Percentiles rank a stretch among this genome's conserved stretches.
Conservation (phyloP, 805 yeast species). For the Komagataella phaffii region DNA sequence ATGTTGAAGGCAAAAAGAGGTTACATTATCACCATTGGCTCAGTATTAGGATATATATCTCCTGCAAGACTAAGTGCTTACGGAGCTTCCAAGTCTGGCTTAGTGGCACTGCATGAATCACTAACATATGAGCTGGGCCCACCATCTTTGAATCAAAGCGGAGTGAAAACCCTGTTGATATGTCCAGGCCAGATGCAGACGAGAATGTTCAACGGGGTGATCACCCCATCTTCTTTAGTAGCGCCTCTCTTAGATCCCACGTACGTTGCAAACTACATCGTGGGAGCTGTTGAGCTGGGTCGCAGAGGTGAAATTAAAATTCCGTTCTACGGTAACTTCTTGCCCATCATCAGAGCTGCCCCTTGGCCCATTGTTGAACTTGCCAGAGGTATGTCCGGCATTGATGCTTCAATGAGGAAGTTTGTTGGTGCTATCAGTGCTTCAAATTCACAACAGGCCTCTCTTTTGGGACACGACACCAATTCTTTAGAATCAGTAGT, state of each 20-base stretch:
- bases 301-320: slow-evolving; percentile 52
- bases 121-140: slow-evolving; percentile 56
- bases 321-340: slow-evolving; percentile 65
- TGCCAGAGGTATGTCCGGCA: slow-evolving; percentile 46
- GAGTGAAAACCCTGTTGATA: slow-evolving; percentile 61
- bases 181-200: slow-evolving; percentile 86
- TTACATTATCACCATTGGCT: slow-evolving; percentile 67
- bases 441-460: background rate
- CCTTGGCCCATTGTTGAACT: slow-evolving; percentile 61
- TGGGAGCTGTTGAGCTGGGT: slow-evolving; percentile 45
- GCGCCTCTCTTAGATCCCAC: slow-evolving; percentile 77
- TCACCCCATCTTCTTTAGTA: slow-evolving; percentile 57
- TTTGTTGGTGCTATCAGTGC: slow-evolving; percentile 10
- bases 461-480: background rate
- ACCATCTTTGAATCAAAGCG: slow-evolving; percentile 27
- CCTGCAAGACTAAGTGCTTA: slow-evolving; percentile 78
- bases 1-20: slow-evolving; percentile 57
- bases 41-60: slow-evolving; percentile 73
- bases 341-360: slow-evolving; percentile 57
- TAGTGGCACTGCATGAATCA: slow-evolving; percentile 76
- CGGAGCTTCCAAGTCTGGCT: slow-evolving; percentile 84
- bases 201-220: slow-evolving; percentile 55
- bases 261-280: slow-evolving; percentile 47
- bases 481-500: background rate
- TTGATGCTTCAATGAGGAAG: slow-evolving; percentile 36